Evolutionary conservation across 2,329 filamentous ascomycete genomes (phyloP).

Genomic region (Fusarium penzigii): DNA sequence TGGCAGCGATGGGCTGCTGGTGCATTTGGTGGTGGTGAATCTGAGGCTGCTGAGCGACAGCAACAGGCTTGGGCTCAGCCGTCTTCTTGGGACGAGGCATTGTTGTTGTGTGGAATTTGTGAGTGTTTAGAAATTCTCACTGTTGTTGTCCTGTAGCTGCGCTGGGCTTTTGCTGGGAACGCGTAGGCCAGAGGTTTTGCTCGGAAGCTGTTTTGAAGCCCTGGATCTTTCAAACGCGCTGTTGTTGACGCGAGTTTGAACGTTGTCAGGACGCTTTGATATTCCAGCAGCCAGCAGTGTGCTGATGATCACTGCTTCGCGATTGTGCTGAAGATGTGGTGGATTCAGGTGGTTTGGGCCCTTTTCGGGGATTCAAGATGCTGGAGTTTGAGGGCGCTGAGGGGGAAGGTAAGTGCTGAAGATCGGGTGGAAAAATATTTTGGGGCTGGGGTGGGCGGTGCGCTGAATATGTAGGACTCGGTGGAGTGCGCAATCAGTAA

Average conservation of each 20-base stretch:
- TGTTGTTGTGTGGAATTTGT: conserved; percentile 4
- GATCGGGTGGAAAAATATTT: conserved; percentile 31
- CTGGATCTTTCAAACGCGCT: background rate
- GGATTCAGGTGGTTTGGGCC: conserved; percentile 30
- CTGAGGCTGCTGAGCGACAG: conserved; percentile 25
- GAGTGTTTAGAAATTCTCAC: background rate
- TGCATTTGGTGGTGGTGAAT: conserved; percentile 24
- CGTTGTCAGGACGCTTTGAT: conserved; percentile 12
- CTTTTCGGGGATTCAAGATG: conserved; percentile 22
- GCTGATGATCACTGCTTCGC: conserved; percentile 17
- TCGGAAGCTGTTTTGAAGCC: conserved; percentile 2
- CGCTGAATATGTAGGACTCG: conserved; percentile 38
- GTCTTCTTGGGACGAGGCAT: conserved; percentile 52
- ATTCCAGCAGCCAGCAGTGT: conserved; percentile 19
- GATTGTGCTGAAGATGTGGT: conserved; percentile 23
- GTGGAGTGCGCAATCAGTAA: conserved; percentile 36
- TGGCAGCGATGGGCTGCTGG: conserved; percentile 32
- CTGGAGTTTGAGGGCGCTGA: conserved; percentile 28
- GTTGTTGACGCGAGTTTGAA: conserved; percentile 3
- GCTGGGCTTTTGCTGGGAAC: background rate
- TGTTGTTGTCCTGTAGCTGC: conserved; percentile 6
- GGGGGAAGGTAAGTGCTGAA: conserved; percentile 32
- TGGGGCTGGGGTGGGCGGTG: conserved; percentile 37
- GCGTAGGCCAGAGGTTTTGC: conserved; percentile 3
- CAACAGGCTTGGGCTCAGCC: conserved; percentile 38